Percentiles rank a stretch among this genome's conserved stretches.
Evolutionary conservation across 345 rosid genomes (phyloP).

Genomic region (Murraya paniculata): DNA sequence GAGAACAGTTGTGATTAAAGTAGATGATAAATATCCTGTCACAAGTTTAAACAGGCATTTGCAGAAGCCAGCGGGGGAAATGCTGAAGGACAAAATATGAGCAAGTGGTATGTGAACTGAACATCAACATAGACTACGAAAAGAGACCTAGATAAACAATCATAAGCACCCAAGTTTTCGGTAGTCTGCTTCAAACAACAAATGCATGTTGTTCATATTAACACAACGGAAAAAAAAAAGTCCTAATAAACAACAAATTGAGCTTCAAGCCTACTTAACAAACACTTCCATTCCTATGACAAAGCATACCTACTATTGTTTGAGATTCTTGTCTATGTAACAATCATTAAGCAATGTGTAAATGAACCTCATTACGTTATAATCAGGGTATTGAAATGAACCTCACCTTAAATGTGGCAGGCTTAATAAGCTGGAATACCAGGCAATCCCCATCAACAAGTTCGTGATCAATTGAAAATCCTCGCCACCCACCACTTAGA

Average conservation of each 20-base stretch:
- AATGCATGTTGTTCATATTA: too few species aligned
- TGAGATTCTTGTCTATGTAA: neutral
- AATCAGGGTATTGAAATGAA: neutral
- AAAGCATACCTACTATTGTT: neutral
- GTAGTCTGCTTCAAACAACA: neutral
- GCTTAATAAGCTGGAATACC: conserved; percentile 44
- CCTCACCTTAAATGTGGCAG: conserved; percentile 35
- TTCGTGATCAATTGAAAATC: conserved; percentile 43
- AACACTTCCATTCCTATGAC: neutral
- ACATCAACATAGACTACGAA: neutral
- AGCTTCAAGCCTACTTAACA: neutral
- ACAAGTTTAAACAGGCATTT: neutral
- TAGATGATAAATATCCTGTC: neutral
- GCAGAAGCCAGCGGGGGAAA: too few species aligned
- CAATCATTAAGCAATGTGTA: neutral
- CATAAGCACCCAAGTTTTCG: neutral
- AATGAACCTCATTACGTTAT: neutral
- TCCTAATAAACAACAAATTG: neutral
- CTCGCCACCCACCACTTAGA: conserved; percentile 60
- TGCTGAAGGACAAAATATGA: neutral
- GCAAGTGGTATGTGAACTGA: neutral
- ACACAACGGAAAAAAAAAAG: neutral
- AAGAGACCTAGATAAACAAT: neutral
- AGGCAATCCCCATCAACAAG: conserved; percentile 46
- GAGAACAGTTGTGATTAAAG: neutral